Base-by-base conservation (phyloP, 2,329 filamentous ascomycete genomes). In the Triangularia verruculosa region DNA sequence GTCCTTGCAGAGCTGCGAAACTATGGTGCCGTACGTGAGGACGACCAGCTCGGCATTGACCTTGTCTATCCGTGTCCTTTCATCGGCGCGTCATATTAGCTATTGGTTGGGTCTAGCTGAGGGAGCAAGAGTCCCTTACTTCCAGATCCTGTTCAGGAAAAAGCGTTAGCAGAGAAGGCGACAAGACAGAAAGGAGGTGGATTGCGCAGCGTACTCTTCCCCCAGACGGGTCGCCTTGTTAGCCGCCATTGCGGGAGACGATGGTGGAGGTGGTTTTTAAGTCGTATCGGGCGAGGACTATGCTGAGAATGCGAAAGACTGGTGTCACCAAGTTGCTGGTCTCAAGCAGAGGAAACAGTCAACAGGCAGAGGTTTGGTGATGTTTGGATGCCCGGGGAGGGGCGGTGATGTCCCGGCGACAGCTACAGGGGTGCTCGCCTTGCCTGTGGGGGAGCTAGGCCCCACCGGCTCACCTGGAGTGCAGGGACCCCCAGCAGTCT, bases 21-120 rank as follows among this genome's bases (percentile, higher is more conserved):
- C 95, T 67, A 99, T 96, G 24, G 95, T 98, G 74, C 95, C 95
- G 77, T 99, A 99, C 30, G 95, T 99, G 72, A 99, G 85, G 54
- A 93, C 97, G 59, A 99, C 94, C 66, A 99, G 86, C 81, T 99
- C 95, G 68, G 95, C 92, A 78, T 97, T 97, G 80, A 98, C 93
- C 79, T 98, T 98, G 79, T 98, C 94, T 73, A 97, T 90, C 73
- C 93, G 90, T 65, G 92, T 96, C 80, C 94, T 98, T n/a, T 76
- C n/a, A 47, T n/a, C 39, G 39, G 28, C 58, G 57, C 53, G 15
- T 54, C 9, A 4, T 8, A 71, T 78, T 69, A 78, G 73, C 66
- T n/a, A 47, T 47, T n/a, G 39, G n/a, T 71, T 61, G 57, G 7
- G 39, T 68, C 64, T 15, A 52, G 12, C 55, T 56, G 27, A 15